Evolutionary conservation across 2,329 filamentous ascomycete genomes (phyloP), one percentile per base, ranked within the genome.

Genomic region (Beauveria sp.): DNA sequence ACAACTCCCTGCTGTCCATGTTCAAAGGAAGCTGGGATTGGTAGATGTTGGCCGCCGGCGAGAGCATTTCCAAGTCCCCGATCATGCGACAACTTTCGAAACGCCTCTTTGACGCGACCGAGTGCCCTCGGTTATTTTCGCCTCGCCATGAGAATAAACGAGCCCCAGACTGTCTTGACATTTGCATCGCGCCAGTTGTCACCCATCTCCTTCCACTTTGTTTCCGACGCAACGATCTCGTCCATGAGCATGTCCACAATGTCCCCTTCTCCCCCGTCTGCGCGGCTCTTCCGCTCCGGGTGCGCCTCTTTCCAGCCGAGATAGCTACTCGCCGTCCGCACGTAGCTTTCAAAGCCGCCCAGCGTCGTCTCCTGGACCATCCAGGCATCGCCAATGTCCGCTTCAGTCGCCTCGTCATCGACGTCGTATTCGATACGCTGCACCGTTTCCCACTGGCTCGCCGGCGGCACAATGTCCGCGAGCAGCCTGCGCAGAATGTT

Each of bases 181-280:
- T 82, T 76, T 50, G 78, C 72, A 56, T 85, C 78, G 63, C 75
- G 74, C 81, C 84, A 87, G 20, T 66, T 67, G 46, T 78, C 74
- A 1, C 79, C 80, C 62, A 72, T 66, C 1, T 71, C 74, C 65
- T 75, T 78, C 81, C 82, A 85, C 62, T 77, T 73, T 4, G 78
- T 77, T 65, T 85, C 82, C n/a, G 72, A 75, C 58, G 76, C 75
- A 5, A 82, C 70, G 67, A 88, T 82, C 63, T 77, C 76, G 62
- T 86, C 83, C 73, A 86, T 83, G 74, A 87, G 77, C 63, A 80
- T 69, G 72, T 88, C 86, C n/a, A 85, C 75, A 47, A 88, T 68
- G 71, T 89, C 86, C 1, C 85, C 85, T 8, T 75, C 64, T 2
- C 85, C 85, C 6, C 83, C 85, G 26, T 81, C 78, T 5, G 72